Evolutionary conservation across 805 yeast species (phyloP).

Genomic region (Debaryomyces tyrocola): DNA sequence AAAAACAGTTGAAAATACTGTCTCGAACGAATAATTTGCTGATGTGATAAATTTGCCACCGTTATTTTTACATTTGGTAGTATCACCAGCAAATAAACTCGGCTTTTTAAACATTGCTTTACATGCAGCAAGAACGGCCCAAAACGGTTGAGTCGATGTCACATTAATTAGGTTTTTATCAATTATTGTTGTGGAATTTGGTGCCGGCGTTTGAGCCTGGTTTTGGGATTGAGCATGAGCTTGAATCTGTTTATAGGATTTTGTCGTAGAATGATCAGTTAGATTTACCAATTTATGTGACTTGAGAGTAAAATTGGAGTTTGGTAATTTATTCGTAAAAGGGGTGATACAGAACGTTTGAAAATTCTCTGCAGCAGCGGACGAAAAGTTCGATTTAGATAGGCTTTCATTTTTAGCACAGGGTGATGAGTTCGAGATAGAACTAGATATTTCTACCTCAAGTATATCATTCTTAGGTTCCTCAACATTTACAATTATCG

Average conservation of each 20-base stretch:
- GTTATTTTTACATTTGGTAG: constrained; percentile 22
- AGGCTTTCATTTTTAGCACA: not conserved
- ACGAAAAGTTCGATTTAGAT: not conserved
- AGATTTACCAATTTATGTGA: not conserved
- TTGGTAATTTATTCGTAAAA: constrained; percentile 4
- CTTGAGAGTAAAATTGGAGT: not conserved
- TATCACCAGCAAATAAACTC: constrained; percentile 29
- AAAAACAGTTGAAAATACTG: constrained; percentile 16
- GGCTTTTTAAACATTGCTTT: constrained; percentile 31
- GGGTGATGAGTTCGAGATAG: not conserved
- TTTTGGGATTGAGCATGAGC: not conserved
- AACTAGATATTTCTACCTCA: not conserved
- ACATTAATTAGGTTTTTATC: constrained; percentile 1
- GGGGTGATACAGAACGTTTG: constrained; percentile 27
- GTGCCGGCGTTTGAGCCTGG: not conserved
- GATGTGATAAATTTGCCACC: constrained; percentile 18
- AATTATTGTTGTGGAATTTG: not conserved
- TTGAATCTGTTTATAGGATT: not conserved
- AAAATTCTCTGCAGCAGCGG: constrained; percentile 24
- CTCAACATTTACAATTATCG: constrained; percentile 2
- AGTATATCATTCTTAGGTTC: not conserved
- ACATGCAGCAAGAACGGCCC: constrained; percentile 43
- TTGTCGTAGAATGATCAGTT: not conserved
- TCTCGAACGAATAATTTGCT: not conserved
- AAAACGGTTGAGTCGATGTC: constrained; percentile 35